These are phyloP conservation scores for Phytomonas serpens DNA, from an alignment of 208 protist genomes.

Conservation along the genomic window DNA sequence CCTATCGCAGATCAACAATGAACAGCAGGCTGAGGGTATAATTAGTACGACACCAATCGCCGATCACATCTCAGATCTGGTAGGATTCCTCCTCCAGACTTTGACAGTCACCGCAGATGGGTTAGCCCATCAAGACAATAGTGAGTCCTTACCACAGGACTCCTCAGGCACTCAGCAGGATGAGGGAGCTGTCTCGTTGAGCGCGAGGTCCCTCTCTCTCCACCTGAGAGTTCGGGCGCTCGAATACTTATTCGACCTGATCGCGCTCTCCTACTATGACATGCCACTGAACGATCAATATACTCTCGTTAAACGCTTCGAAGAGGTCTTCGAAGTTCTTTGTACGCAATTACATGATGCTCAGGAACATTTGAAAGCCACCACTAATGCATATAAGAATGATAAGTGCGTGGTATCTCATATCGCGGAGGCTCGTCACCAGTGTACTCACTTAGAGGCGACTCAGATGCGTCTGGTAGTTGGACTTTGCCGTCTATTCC, in stretches of 20 bases:
- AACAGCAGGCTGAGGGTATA: background rate
- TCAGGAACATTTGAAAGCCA: conserved; percentile 35
- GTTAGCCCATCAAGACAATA: background rate
- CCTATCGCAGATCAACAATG: conserved; percentile 36
- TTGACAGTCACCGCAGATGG: background rate
- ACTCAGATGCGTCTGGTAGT: conserved; percentile 50
- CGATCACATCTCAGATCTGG: conserved; percentile 12
- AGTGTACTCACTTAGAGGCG: conserved; percentile 37
- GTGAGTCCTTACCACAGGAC: background rate
- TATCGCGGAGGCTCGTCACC: conserved; percentile 22
- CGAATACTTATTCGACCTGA: conserved; percentile 55
- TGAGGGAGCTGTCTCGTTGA: background rate
- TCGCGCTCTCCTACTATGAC: conserved; percentile 34
- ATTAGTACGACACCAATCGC: background rate
- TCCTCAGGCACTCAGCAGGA: background rate
- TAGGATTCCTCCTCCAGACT: background rate
- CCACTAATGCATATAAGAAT: background rate
- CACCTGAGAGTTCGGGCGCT: conserved; percentile 13
- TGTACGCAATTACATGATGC: conserved; percentile 18
- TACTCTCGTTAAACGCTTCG: conserved; percentile 33
- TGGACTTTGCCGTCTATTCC: conserved; percentile 49
- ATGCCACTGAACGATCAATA: conserved; percentile 60
- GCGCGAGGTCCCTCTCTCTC: background rate
- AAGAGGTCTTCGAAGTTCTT: conserved; percentile 28
- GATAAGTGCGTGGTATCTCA: background rate